phyloP scores from a whole-genome alignment of 768 basidiomycete genomes.

The Mycena alexandri region DNA sequence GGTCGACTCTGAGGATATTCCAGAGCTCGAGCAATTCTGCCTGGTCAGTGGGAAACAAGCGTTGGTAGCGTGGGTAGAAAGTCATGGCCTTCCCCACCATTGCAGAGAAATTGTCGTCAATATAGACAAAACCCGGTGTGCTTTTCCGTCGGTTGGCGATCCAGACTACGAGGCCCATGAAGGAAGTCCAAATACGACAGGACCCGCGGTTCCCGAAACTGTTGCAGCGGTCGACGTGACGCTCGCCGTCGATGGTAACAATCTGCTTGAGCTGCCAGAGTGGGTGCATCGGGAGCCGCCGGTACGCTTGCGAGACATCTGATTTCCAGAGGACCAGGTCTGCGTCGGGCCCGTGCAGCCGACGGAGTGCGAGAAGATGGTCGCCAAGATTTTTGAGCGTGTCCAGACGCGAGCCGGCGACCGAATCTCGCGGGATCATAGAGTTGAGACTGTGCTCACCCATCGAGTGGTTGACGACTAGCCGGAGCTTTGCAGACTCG shows the following conservation, averaged over 20 bases:
- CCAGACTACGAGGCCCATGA: slow-evolving; percentile 49
- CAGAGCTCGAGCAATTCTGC: too few species aligned
- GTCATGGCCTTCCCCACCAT: too few species aligned
- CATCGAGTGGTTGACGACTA: slow-evolving; percentile 14
- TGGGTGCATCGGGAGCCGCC: too few species aligned
- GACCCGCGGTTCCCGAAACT: slow-evolving; percentile 34
- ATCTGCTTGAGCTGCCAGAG: slow-evolving; percentile 48
- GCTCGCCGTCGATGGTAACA: slow-evolving; percentile 22
- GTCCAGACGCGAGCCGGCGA: too few species aligned
- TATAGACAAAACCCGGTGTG: slow-evolving; percentile 44
- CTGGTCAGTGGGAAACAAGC: too few species aligned
- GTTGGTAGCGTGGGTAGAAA: too few species aligned
- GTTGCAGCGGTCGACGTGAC: slow-evolving; percentile 30
- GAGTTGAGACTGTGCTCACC: slow-evolving; percentile 7
- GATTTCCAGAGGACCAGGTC: too few species aligned
- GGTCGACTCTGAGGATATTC: too few species aligned
- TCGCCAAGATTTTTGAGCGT: too few species aligned
- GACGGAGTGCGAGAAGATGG: too few species aligned
- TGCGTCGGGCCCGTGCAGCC: too few species aligned
- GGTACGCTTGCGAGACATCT: slow-evolving; percentile 5
- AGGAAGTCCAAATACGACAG: slow-evolving; percentile 32
- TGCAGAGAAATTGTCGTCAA: slow-evolving; percentile 47
- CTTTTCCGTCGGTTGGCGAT: slow-evolving; percentile 39
- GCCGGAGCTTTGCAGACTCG: slow-evolving; percentile 9
- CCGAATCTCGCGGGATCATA: too few species aligned